Percentiles rank a stretch among this genome's conserved stretches.
phyloP scores from a whole-genome alignment of 2,329 filamentous ascomycete species.

The Cytospora chrysosperma region DNA sequence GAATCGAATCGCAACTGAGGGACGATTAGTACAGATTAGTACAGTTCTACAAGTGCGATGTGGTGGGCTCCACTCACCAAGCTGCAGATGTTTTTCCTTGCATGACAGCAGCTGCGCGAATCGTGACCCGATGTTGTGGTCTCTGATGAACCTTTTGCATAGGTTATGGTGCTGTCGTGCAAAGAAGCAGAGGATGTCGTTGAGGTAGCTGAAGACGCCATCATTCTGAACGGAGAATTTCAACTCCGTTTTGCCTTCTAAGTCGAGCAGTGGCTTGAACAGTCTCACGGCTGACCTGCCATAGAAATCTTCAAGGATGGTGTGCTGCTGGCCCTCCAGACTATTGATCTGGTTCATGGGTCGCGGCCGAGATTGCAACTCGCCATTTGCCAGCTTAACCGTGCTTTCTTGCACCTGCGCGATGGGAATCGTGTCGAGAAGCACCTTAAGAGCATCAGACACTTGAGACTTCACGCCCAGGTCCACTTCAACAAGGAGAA shows the following conservation, averaged over 20 bases:
- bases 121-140: conserved; percentile 72
- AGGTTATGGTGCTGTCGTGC: conserved; percentile 83
- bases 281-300: conserved; percentile 80
- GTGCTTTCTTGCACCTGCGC: conserved; percentile 55
- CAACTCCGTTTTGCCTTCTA: conserved; percentile 69
- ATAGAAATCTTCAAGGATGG: conserved; percentile 87
- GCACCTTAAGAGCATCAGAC: conserved; percentile 89
- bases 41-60: not conserved
- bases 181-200: conserved; percentile 93
- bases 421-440: conserved; percentile 70
- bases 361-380: conserved; percentile 65
- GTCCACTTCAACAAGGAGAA: conserved; percentile 87
- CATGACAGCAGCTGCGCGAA: conserved; percentile 80
- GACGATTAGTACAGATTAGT: conserved; percentile 32
- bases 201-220: conserved; percentile 84
- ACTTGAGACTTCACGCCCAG: conserved; percentile 94
- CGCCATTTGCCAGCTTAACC: conserved; percentile 60
- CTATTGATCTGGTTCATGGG: conserved; percentile 29
- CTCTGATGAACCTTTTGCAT: conserved; percentile 84
- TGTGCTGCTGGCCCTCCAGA: conserved; percentile 57
- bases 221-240: conserved; percentile 79
- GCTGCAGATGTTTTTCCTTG: conserved; percentile 86
- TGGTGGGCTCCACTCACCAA: conserved; percentile 60
- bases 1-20: conserved; percentile 81
- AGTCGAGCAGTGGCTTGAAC: conserved; percentile 80